phyloP scores from a whole-genome alignment of 208 protist species.

The Wallacemonas sp. region DNA sequence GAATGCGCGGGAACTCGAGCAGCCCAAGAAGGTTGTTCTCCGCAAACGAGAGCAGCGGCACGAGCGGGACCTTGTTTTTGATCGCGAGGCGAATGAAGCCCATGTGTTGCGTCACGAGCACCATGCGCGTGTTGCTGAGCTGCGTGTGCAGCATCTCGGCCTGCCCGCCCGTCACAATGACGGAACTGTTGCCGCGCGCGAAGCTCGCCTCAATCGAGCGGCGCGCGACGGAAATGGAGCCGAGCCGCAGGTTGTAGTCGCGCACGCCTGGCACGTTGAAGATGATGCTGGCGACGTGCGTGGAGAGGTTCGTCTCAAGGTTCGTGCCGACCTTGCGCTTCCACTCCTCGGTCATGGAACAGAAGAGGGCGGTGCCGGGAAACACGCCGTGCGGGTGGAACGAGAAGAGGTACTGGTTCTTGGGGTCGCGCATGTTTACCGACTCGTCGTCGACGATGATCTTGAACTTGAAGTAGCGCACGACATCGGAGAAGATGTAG shows the following conservation, averaged over 20 bases:
- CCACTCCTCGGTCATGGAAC: constrained; percentile 60
- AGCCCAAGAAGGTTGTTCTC: constrained; percentile 80
- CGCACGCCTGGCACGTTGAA: constrained; percentile 75
- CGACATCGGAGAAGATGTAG: constrained; percentile 61
- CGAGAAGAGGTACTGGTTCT: constrained; percentile 70
- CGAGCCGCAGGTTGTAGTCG: constrained; percentile 74
- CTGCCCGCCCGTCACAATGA: constrained; percentile 88
- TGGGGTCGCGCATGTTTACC: constrained; percentile 53
- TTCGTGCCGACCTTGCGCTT: constrained; percentile 55
- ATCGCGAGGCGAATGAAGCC: constrained; percentile 83
- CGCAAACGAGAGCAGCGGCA: constrained; percentile 82
- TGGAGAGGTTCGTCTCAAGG: constrained; percentile 39
- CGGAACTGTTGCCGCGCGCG: constrained; percentile 57
- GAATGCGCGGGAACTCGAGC: constrained; percentile 62
- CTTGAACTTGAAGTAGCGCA: constrained; percentile 72
- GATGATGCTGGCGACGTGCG: constrained; percentile 72
- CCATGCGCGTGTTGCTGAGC: constrained; percentile 47
- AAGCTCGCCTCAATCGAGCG: constrained; percentile 53
- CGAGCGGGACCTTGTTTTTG: constrained; percentile 57
- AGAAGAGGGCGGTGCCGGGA: constrained; percentile 67
- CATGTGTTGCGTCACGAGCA: constrained; percentile 73
- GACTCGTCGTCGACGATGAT: constrained; percentile 59
- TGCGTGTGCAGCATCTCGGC: constrained; percentile 80
- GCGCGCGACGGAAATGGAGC: constrained; percentile 59
- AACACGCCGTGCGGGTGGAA: constrained; percentile 88